Evolutionary conservation across 2,329 filamentous ascomycete species (phyloP), one percentile per base, ranked within the genome.

Genomic region (Myriosclerotinia scirpicola): DNA sequence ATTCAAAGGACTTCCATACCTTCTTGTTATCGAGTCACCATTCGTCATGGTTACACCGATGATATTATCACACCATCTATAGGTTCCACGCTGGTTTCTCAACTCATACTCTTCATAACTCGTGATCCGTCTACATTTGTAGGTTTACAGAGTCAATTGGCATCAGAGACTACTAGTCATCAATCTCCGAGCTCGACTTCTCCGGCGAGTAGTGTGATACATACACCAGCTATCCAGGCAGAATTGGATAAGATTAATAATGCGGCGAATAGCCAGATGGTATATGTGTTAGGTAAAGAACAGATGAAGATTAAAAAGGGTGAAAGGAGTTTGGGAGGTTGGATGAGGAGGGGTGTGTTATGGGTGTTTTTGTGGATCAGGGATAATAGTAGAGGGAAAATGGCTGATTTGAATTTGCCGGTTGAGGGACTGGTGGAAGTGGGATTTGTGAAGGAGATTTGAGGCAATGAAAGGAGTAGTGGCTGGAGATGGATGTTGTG

Each of bases 21-120:
- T 0, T 84, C 87, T 42, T 88, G 87, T 71, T 92, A 91, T 74
- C 84, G 88, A 4, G 80, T 92, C 11, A 85, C 89, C 2, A 81
- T 91, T 2, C 85, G 89, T 15, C 87, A 92, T 73, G 90, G 90
- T 1, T 93, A 90, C 76, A 89, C 85, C 76, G 90, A 93, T 71
- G 84, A 89, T 69, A 83, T 91, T 38, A 82, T 92, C 55, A 88
- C 84, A 0, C 85, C 84, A 0, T 84, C 90, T 67, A 80, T 92
- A 8, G 87, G 82, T 0, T 78, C 80, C 1, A 74, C 89, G 1
- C 82, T 91, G 40, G 83, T 84, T 63, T 73, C 88, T 65, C 83
- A 90, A 67, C 79, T 90, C 30, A 80, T 82, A 42, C 74, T 79
- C 9, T 84, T 81, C 67, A 76, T 88, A 40, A 78, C 81, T 0